Evolutionary conservation across 192 early-diverging fungal genomes (phyloP), one percentile per base, ranked within the genome.

Genomic region (Backusella macrospora): DNA sequence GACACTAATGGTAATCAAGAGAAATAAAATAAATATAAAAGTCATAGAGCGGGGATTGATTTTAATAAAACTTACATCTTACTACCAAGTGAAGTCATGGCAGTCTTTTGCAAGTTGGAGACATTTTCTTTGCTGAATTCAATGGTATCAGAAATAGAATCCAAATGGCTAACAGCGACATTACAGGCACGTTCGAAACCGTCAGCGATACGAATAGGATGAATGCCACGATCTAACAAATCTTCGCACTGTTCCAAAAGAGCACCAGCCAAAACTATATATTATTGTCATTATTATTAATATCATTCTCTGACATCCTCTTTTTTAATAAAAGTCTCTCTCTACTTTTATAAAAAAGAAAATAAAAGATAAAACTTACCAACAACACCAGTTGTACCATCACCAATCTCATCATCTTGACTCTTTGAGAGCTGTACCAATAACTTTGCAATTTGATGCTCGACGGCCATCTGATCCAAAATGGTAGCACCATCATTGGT

Each of bases 401-500:
- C 98, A 72, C 98, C 98, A 82, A 99, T 99, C 85, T 99, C 98
- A 75, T 99, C 96, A 83, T 99, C 98, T 89, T 99, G 98, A 73
- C 90, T 92, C 86, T 97, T 95, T 67, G 96, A 98, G 68, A 99
- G 86, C 83, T 98, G 95, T 18, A 99, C 98, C 47, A 99, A 82
- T 16, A 99, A 86, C 83, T 98, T 98, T 37, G 96, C 98, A 80
- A 99, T 98, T 85, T 99, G 96, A 82, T 99, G 97, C 80, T 98
- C 96, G 65, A 99, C 96, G 40, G 95, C 96, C 97, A 99, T 98
- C 79, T 98, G 92, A 78, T 87, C 86, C 75, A 99, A 85, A 82
- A 99, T 99, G 15, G 98, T 99, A 6, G 98, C 98, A 18, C 98
- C 98, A 76, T 99, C 98, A 85, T 99, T 99, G 68, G 98, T 98